Evolutionary conservation across 108 stramenopile genomes (phyloP).

Genomic region (Asterionellopsis glacialis): DNA sequence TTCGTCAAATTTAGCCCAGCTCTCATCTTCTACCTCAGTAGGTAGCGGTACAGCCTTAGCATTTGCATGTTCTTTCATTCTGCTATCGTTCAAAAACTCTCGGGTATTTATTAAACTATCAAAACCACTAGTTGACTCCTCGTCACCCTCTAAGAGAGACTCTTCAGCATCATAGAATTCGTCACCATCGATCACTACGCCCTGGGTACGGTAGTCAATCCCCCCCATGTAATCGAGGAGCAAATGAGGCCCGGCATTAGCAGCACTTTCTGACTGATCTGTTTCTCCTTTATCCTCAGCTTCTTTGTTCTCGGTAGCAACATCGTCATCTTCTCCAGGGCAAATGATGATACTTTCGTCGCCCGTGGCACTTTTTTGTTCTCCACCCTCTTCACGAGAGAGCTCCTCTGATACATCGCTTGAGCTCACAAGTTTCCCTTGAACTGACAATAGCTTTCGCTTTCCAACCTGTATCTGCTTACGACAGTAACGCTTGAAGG

Average conservation of each 20-base stretch:
- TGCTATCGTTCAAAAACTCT: too few relatives aligned
- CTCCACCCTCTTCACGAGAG: not conserved
- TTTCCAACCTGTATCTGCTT: constrained; percentile 44
- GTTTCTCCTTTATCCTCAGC: not conserved
- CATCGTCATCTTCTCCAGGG: not conserved
- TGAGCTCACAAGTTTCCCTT: constrained; percentile 10
- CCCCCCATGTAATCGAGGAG: constrained; percentile 45
- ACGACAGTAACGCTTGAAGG: constrained; percentile 60
- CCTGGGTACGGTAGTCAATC: constrained; percentile 21
- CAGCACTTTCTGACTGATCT: not conserved
- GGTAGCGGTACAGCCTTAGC: constrained; percentile 20
- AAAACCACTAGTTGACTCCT: constrained; percentile 16
- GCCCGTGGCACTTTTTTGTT: not conserved
- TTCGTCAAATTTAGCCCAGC: constrained; percentile 46
- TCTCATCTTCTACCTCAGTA: constrained; percentile 2
- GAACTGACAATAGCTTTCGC: constrained; percentile 21
- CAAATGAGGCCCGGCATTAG: constrained; percentile 2
- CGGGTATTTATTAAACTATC: not conserved
- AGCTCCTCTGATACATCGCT: not conserved
- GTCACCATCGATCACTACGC: constrained; percentile 69
- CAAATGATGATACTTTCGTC: constrained; percentile 1
- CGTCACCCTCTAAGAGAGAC: constrained; percentile 57
- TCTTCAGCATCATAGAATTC: constrained; percentile 73
- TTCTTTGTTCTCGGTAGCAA: not conserved
- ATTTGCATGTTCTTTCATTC: not conserved